phyloP scores from a whole-genome alignment of 345 rosid species.

The Salix udensis region DNA sequence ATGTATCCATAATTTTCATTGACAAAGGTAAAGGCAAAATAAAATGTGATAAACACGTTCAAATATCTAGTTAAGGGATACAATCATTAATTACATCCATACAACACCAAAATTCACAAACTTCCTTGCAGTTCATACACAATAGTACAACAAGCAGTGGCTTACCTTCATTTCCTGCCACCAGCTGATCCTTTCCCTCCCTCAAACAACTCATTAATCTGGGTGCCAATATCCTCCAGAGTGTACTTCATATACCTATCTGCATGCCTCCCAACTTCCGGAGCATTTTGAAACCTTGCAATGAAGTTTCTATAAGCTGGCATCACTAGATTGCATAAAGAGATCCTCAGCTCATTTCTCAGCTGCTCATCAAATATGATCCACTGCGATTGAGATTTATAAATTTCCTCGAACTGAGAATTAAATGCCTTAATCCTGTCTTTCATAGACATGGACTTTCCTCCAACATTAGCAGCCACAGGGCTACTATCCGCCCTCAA shows the following conservation, averaged over 20 bases:
- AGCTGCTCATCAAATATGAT: conserved; percentile 63
- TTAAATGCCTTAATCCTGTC: conserved; percentile 63
- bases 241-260: conserved; percentile 41
- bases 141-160: conserved; percentile 4
- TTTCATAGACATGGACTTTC: conserved; percentile 38
- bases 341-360: conserved; percentile 51
- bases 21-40: background rate
- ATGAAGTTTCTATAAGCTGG: conserved; percentile 62
- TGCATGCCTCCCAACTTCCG: conserved; percentile 52
- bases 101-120: background rate
- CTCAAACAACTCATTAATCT: conserved; percentile 53
- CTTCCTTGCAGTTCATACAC: background rate
- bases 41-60: conserved; percentile 6
- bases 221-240: conserved; percentile 52
- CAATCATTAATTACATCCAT: conserved; percentile 16
- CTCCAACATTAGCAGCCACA: conserved; percentile 34
- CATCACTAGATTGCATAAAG: conserved; percentile 41
- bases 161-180: conserved; percentile 52
- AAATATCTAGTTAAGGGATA: background rate
- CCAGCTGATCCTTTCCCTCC: conserved; percentile 40
- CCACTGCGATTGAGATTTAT: conserved; percentile 55
- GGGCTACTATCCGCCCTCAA: conserved; percentile 49
- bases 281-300: conserved; percentile 47
- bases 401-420: conserved; percentile 45
- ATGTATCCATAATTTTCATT: background rate